Conservation (phyloP, 1,139 yeast genomes). For the Blastobotrys ciferrii region DNA sequence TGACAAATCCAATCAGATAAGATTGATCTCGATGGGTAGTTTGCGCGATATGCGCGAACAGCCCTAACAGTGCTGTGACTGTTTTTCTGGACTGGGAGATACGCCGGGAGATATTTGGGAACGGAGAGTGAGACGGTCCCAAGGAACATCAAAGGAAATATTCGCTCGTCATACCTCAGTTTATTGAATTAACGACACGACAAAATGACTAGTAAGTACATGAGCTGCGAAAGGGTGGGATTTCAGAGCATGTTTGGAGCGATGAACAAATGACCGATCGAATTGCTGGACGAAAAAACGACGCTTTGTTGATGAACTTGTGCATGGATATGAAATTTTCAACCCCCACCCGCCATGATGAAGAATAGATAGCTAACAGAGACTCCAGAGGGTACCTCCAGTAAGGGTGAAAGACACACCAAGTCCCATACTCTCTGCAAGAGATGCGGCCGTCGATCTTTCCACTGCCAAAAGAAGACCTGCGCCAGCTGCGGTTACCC, state of each 20-base stretch:
- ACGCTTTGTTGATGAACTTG: not conserved
- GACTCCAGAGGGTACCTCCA: conserved; percentile 94
- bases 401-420: conserved; percentile 99
- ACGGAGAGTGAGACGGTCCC: not conserved
- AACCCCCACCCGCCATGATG: not conserved
- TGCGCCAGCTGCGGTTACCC: conserved; percentile 99
- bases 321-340: not conserved
- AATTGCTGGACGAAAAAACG: too few species aligned
- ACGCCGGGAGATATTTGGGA: not conserved
- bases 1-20: too few species aligned
- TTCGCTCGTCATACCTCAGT: not conserved
- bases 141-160: conserved; percentile 4
- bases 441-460: conserved; percentile 99
- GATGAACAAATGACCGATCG: not conserved
- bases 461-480: conserved; percentile 99
- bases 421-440: conserved; percentile 99
- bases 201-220: conserved; percentile 8
- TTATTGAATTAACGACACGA: conserved; percentile 9
- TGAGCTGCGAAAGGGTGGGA: not conserved
- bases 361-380: conserved; percentile 5
- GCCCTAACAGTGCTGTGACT: not conserved
- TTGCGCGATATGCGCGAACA: not conserved
- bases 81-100: not conserved
- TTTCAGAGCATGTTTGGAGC: not conserved
- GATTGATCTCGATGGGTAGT: not conserved